Evolutionary conservation across 257 asterid genomes (phyloP), one percentile per base, ranked within the genome.

Genomic region (Petrea volubilis): DNA sequence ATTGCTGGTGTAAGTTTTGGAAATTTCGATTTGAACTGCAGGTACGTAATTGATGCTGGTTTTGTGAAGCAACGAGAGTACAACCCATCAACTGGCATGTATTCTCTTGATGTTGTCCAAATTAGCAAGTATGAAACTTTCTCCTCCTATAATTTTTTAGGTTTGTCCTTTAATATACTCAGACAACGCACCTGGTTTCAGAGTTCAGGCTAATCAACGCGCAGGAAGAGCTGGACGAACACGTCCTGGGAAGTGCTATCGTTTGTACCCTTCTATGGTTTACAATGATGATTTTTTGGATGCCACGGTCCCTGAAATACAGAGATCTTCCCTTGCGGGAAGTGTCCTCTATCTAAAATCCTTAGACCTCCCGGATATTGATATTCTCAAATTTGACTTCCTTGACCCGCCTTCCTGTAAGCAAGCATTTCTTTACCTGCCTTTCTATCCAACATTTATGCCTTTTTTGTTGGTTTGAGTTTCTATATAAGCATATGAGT

Each of bases 221-320:
- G 97, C 97, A 51, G 99, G 97, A 56, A 85, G 99, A 71, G 99
- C 99, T 71, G 99, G 99, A 80, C 87, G 99, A 80, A 94, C 99
- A 62, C 91, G 95, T 41, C 96, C 97, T 56, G 97, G 99, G 63
- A 94, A 83, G 67, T 94, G 99, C 81, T 85, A 87, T 64, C 96
- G 99, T 23, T 70, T 94, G 72, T 94, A 94, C 82, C 87, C 99
- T 69, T 84, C 90, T 53, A 71, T 79, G 61, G 84, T 74, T 69
- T 94, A 91, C 82, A 73, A 84, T 18, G 95, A 90, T 61, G 90
- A 91, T 68, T 91, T 94, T 68, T 68, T 94, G 83, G 99, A 91
- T 77, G 97, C 86, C 25, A 94, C 97, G 1, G 63, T 94, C 61
- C 99, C 99, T 75, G 99, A 94, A 83, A 94, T 94, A 79, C 97